Percentiles rank a stretch among this genome's conserved stretches.
phyloP scores from a whole-genome alignment of 768 basidiomycete species.

The Lentinula detonsa region DNA sequence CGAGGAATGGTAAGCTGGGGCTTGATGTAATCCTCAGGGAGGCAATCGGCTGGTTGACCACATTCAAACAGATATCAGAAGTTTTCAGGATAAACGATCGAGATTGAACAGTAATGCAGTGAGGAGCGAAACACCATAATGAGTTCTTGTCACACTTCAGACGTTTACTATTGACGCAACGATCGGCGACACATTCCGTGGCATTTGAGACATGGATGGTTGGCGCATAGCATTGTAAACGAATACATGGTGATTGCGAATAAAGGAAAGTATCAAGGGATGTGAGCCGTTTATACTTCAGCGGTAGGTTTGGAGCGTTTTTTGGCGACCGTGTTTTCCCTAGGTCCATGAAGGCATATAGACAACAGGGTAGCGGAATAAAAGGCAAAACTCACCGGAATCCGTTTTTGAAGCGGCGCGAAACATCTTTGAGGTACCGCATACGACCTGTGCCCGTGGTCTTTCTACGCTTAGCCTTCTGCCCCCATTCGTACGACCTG shows the following conservation, averaged over 20 bases:
- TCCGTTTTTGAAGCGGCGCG: constrained; percentile 97
- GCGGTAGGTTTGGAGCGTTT: constrained; percentile 66
- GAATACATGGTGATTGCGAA: constrained; percentile 3
- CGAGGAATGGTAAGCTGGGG: too few species aligned
- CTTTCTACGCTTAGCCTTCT: constrained; percentile 99
- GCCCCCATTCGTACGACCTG: constrained; percentile 96
- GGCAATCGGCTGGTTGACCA: too few species aligned
- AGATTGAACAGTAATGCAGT: too few species aligned
- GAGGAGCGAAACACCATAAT: too few species aligned
- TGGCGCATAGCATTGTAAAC: neutral
- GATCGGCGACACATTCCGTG: too few species aligned
- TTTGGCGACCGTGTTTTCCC: constrained; percentile 89
- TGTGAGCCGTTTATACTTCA: constrained; percentile 19
- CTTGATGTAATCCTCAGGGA: too few species aligned
- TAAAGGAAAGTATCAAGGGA: neutral
- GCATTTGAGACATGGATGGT: neutral
- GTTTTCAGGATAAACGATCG: too few species aligned
- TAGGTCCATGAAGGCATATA: constrained; percentile 19
- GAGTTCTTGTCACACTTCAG: too few species aligned
- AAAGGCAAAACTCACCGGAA: constrained; percentile 58
- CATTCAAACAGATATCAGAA: too few species aligned
- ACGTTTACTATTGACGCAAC: too few species aligned
- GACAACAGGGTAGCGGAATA: neutral
- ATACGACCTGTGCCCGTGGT: constrained; percentile 98
- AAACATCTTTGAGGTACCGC: constrained; percentile 87